Percentiles rank a stretch among this genome's conserved stretches.
phyloP scores from a whole-genome alignment of 345 rosid species.

The Psidium guajava region DNA sequence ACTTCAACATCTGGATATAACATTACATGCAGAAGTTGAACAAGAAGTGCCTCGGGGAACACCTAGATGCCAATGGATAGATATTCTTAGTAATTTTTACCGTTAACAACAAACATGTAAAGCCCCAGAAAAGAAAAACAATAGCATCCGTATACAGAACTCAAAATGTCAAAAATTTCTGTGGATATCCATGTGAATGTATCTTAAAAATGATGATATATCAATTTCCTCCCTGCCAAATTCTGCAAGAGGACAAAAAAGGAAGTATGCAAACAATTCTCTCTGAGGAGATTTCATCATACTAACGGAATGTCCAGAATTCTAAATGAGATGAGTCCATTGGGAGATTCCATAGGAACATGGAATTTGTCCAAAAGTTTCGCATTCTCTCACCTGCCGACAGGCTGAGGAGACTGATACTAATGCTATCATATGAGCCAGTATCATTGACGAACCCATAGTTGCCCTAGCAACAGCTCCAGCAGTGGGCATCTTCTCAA shows the following conservation, averaged over 20 bases:
- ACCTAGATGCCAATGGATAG: conserved; percentile 22
- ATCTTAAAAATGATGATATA: not conserved
- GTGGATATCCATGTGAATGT: not conserved
- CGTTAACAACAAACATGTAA: not conserved
- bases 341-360: not conserved
- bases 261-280: not conserved
- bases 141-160: not conserved
- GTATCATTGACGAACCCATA: conserved; percentile 64
- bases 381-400: conserved; percentile 44
- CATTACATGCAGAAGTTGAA: conserved; percentile 75
- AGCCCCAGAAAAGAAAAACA: not conserved
- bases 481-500: conserved; percentile 76
- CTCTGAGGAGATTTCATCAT: not conserved
- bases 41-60: conserved; percentile 77
- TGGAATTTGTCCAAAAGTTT: not conserved
- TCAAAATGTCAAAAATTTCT: not conserved
- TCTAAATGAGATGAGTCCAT: not conserved
- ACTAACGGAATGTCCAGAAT: not conserved
- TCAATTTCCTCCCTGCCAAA: not conserved
- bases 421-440: conserved; percentile 70
- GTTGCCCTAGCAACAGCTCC: conserved; percentile 71
- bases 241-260: not conserved
- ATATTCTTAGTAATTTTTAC: not conserved
- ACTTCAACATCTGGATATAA: conserved; percentile 77
- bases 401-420: conserved; percentile 38